Evolutionary conservation across 2,329 filamentous ascomycete genomes (phyloP), one percentile per base, ranked within the genome.

Genomic region (Zymoseptoria pseudotritici): DNA sequence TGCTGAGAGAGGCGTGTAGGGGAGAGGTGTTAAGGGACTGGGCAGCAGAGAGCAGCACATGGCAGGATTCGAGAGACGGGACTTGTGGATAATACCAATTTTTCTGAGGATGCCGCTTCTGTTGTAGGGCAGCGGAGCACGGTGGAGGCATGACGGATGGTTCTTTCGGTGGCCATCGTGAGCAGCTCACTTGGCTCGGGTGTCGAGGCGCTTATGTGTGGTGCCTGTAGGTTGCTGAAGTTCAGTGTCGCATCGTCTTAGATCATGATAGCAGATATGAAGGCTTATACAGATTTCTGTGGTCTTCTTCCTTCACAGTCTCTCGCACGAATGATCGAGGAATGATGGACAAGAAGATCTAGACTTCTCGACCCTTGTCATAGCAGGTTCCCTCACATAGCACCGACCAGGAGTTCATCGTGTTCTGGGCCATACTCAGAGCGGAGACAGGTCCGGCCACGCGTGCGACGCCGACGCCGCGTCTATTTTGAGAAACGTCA

Each of bases 1-100:
- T 89, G 86, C 74, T 89, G 81, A 61, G 4, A 5, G 11, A 17
- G 36, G 17, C 13, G 36, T 6, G 13, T 4, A 7, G 13, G 36
- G 5, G 36, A 17, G 36, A n/a, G 17, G 36, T n/a, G 36, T 17
- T n/a, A 46, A 17, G 36, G 26, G 4, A 29, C 9, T 17, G 13
- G 36, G 13, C 13, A 46, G 36, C 36, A 42, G 36, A 42, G 36
- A n/a, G 36, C 17, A n/a, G 36, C 36, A 46, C 17, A 4, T 46
- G 36, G 11, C 36, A 46, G 36, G 36, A 46, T 46, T 17, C 36
- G 36, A 46, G 36, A 46, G 36, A 17, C 36, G 13, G 17, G 11
- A 17, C 36, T 17, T n/a, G 36, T 46, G 36, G 36, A 46, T 46
- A 46, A 46, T 26, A 36, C 19, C 13, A 20, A 54, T 26, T 42